A percentile compares a stretch with the other conserved stretches of the same genome.
Conservation (phyloP, 2,329 filamentous ascomycete genomes). For the Pyricularia grisea region DNA sequence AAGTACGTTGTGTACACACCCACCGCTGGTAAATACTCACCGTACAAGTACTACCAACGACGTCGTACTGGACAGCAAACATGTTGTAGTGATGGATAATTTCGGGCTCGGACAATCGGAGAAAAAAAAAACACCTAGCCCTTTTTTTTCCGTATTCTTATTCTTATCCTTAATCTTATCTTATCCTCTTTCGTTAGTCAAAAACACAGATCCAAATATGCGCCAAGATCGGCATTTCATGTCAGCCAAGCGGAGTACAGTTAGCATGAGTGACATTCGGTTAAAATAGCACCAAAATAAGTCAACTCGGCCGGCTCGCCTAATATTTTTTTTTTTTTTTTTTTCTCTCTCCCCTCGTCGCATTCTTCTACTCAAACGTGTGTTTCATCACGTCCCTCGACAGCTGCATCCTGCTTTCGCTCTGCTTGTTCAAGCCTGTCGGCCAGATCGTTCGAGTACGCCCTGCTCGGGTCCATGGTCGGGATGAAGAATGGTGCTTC, state of each 20-base stretch:
- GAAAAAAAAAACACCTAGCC: background rate
- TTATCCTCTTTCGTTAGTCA: background rate
- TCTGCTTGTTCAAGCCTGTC: background rate
- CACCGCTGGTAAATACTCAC: no score
- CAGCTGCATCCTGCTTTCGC: background rate
- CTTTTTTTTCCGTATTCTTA: background rate
- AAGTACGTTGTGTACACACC: no score
- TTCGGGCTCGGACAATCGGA: background rate
- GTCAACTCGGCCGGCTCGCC: background rate
- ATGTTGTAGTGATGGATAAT: background rate
- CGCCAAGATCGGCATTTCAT: background rate
- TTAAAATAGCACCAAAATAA: background rate
- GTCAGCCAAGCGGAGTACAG: background rate
- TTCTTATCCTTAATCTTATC: background rate
- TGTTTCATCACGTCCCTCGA: background rate
- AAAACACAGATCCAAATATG: background rate
- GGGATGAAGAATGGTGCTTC: constrained; percentile 53
- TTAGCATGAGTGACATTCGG: background rate
- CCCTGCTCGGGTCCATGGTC: constrained; percentile 33
- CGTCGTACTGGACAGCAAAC: background rate
- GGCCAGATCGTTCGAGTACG: background rate
- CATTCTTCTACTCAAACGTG: background rate
- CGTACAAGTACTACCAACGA: no score
- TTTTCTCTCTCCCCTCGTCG: background rate
- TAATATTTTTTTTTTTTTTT: background rate